Evolutionary conservation across 2,329 filamentous ascomycete species (phyloP).

Genomic region (Decorospora gaudefroyi): DNA sequence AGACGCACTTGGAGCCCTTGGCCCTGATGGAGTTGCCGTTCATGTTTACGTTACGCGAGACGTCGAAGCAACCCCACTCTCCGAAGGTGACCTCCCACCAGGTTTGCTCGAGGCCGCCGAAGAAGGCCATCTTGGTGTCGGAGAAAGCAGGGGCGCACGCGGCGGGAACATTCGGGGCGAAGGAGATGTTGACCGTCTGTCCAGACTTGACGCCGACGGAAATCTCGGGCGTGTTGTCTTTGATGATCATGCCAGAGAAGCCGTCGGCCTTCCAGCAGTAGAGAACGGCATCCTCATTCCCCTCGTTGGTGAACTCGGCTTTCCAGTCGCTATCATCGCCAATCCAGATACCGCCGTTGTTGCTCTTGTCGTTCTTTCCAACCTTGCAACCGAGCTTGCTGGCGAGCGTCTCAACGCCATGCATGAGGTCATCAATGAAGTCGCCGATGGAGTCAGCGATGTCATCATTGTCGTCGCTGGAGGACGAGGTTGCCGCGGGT

Average conservation of each 20-base stretch:
- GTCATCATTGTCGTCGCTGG: constrained; percentile 16
- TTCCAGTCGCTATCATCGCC: constrained; percentile 43
- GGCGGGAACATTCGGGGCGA: constrained; percentile 46
- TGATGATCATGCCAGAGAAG: constrained; percentile 46
- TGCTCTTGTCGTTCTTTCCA: constrained; percentile 36
- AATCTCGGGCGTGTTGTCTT: constrained; percentile 44
- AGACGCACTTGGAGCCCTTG: constrained; percentile 49
- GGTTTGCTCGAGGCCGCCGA: constrained; percentile 51
- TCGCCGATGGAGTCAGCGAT: constrained; percentile 9
- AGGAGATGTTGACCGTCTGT: constrained; percentile 46
- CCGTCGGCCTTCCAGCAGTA: constrained; percentile 46
- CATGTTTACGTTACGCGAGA: constrained; percentile 55
- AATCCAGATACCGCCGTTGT: constrained; percentile 45
- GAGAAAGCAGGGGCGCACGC: constrained; percentile 50
- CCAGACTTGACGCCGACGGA: constrained; percentile 49
- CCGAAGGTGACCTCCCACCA: constrained; percentile 54
- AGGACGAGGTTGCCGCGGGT: constrained; percentile 3
- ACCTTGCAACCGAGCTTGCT: constrained; percentile 26
- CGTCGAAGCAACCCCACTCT: constrained; percentile 48
- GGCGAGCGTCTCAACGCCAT: constrained; percentile 29
- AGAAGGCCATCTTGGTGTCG: constrained; percentile 40
- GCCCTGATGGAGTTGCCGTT: constrained; percentile 48
- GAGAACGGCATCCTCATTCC: constrained; percentile 37
- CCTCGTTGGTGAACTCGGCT: constrained; percentile 46
- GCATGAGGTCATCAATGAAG: constrained; percentile 18